phyloP scores from a whole-genome alignment of 371 early-diverging fungal species.

The Mucor saturninus region DNA sequence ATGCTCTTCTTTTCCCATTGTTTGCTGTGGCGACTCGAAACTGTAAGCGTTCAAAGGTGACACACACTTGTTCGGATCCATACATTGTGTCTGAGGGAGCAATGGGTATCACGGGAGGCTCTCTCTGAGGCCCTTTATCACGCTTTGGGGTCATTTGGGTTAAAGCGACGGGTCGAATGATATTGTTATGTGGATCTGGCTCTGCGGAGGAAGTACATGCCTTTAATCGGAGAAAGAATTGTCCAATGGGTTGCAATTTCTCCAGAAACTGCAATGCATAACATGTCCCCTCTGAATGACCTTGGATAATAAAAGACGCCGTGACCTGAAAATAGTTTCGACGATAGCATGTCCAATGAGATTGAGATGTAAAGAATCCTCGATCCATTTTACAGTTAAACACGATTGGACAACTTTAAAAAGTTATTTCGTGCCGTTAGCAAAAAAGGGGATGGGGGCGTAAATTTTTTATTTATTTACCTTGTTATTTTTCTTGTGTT shows the following conservation, averaged over 20 bases:
- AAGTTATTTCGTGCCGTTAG: background rate
- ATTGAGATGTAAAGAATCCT: constrained; percentile 72
- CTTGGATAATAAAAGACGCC: constrained; percentile 59
- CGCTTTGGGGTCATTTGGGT: constrained; percentile 89
- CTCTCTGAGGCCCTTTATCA: constrained; percentile 84
- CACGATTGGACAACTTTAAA: constrained; percentile 42
- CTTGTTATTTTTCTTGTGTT: constrained; percentile 5
- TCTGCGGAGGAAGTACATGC: constrained; percentile 42
- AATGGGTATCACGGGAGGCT: constrained; percentile 59
- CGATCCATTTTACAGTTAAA: constrained; percentile 69
- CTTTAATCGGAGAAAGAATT: constrained; percentile 49
- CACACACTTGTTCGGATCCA: constrained; percentile 39
- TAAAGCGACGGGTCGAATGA: constrained; percentile 70
- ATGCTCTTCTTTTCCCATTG: constrained; percentile 78
- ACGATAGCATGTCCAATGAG: constrained; percentile 88
- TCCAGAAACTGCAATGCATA: constrained; percentile 20
- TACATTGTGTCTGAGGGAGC: constrained; percentile 44
- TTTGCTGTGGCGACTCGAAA: constrained; percentile 90
- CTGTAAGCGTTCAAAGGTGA: constrained; percentile 85
- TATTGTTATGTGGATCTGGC: constrained; percentile 49
- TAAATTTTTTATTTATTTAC: background rate
- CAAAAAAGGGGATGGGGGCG: background rate
- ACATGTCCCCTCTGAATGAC: constrained; percentile 32
- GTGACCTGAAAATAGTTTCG: constrained; percentile 89
- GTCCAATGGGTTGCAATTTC: constrained; percentile 29